phyloP scores from a whole-genome alignment of 1,284 basidiomycete genomes.

The Ganoderma resinaceum region DNA sequence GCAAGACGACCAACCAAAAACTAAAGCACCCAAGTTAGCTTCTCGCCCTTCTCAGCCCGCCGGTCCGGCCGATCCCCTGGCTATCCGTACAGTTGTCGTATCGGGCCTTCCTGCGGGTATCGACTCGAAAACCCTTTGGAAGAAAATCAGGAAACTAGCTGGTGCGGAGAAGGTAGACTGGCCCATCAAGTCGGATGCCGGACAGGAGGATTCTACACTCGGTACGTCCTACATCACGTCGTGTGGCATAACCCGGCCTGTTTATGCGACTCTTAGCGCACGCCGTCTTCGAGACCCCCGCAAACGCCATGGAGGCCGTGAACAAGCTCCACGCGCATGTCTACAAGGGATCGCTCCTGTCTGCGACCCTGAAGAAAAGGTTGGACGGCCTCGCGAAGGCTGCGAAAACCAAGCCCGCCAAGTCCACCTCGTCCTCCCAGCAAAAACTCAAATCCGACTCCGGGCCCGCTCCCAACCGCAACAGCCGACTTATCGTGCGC shows the following conservation, averaged over 20 bases:
- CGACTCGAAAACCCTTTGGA: constrained; percentile 84
- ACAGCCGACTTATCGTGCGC: constrained; percentile 89
- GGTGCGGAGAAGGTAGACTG: constrained; percentile 78
- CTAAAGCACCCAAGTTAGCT: constrained; percentile 46
- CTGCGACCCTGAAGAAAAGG: constrained; percentile 91
- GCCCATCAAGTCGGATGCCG: constrained; percentile 60
- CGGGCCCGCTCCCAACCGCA: constrained; percentile 64
- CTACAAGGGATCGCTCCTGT: constrained; percentile 89
- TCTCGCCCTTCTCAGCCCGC: constrained; percentile 44
- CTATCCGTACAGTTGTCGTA: constrained; percentile 83
- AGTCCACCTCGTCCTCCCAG: constrained; percentile 7
- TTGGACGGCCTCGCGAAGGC: constrained; percentile 73
- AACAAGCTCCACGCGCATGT: constrained; percentile 92
- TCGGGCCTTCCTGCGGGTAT: constrained; percentile 76
- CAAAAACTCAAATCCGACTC: constrained; percentile 44
- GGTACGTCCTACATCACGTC: constrained; percentile 35
- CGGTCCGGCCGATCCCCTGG: constrained; percentile 68
- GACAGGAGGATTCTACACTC: constrained; percentile 48
- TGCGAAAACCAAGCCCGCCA: constrained; percentile 42
- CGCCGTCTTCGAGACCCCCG: constrained; percentile 79
- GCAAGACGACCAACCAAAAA: constrained; percentile 27
- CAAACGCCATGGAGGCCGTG: constrained; percentile 76
- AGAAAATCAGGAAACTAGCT: constrained; percentile 83
- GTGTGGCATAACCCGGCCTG: not conserved
- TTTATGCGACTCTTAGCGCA: constrained; percentile 58